Base-by-base conservation (phyloP, 1,284 basidiomycete genomes). In the Marasmius tenuissimus region DNA sequence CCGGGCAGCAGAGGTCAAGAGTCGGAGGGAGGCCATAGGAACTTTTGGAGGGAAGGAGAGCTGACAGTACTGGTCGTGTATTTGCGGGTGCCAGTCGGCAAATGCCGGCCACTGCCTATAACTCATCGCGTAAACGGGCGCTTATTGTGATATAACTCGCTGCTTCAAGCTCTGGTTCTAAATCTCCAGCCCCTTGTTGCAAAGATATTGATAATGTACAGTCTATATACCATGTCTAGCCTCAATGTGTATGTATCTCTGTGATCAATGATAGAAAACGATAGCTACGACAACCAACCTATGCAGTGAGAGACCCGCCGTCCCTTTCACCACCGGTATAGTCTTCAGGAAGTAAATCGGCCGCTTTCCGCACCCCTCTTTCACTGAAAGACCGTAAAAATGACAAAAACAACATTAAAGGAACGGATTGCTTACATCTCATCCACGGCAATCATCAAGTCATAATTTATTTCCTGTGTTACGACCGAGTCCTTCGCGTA, bases 401-500 rank as follows among this genome's bases (percentile, higher is more conserved):
- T n/a, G 42, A 12, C n/a, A 45, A 14, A 18, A 20, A 11, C 37
- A 58, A 16, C 16, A 40, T 35, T 11, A 18, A 37, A 59, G 34
- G 37, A 40, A 38, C 4, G 53, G 16, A 45, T 7, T 34, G 77
- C 93, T 73, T 71, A 95, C 92, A 99, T 92, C 71, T 93, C 88
- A 73, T 99, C 96, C n/a, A 98, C 78, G 7, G 93, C 92, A 57
- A 89, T 83, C 73, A 98, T 84, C 47, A 99, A 83, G 75, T 99
- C 97, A 73, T 96, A 97, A 72, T 97, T 98, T 72, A 99, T 94
- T 76, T 93, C 88, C 71, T 94, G 86, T 56, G 81, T 91, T 27
- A 99, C 92, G 39, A 93, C 89, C 48, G 95, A 97, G 76, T 99
- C 96, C 58, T 86, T 83, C 75, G 93, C 91, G 80, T 99, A 99